A percentile compares a stretch with the other conserved stretches of the same genome.
Conservation (phyloP, 768 basidiomycete genomes). For the Lactarius vividus region DNA sequence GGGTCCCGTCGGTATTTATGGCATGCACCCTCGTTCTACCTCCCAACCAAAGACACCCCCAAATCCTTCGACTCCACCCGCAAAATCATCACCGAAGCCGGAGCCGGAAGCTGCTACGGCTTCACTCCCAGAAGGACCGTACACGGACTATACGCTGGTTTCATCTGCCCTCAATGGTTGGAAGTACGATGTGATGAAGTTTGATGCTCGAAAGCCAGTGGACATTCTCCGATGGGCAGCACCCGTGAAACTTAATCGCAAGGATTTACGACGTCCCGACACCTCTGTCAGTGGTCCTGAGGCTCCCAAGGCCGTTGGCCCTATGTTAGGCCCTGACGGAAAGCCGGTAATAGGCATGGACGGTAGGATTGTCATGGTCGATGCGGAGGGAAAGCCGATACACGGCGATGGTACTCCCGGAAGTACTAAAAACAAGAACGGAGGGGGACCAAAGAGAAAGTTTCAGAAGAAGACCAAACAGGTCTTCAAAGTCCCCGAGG, state of each 20-base stretch:
- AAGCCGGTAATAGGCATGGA: conserved; percentile 79
- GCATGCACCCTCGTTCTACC: conserved; percentile 17
- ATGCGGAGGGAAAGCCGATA: conserved; percentile 73
- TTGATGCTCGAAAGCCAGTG: conserved; percentile 69
- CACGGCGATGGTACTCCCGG: conserved; percentile 39
- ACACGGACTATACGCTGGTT: conserved; percentile 73
- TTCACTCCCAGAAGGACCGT: conserved; percentile 61
- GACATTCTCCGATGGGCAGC: conserved; percentile 66
- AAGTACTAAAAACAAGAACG: conserved; percentile 44
- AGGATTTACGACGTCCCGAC: conserved; percentile 62
- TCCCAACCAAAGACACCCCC: conserved; percentile 17
- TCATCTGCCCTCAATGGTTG: conserved; percentile 80
- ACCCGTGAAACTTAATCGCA: conserved; percentile 86
- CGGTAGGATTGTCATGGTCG: conserved; percentile 78
- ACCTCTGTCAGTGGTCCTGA: conserved; percentile 34
- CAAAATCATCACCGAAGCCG: conserved; percentile 24
- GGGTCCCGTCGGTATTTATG: conserved; percentile 16
- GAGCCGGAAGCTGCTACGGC: conserved; percentile 1
- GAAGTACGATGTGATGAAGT: conserved; percentile 94
- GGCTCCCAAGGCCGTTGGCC: conserved; percentile 52
- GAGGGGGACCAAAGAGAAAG: conserved; percentile 54
- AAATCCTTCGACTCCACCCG: conserved; percentile 20
- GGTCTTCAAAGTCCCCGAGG: conserved; percentile 80
- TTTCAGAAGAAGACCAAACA: conserved; percentile 81
- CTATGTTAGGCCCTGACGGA: conserved; percentile 80